Conservation (phyloP, 345 rosid species). For the Sonneratia caseolaris region DNA sequence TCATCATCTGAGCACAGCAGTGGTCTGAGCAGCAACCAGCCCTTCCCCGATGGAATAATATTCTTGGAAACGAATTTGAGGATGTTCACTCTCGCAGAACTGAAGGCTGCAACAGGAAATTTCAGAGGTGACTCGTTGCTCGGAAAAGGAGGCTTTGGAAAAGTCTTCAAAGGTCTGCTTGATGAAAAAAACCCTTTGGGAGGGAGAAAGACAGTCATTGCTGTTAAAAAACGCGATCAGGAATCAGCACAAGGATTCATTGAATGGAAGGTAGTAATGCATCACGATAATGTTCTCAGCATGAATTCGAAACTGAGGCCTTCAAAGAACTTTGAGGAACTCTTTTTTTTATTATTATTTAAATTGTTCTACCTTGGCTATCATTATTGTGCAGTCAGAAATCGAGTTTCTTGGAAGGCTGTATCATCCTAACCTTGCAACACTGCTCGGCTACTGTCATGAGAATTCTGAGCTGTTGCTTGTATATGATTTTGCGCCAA, state of each 20-base stretch:
- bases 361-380: neutral
- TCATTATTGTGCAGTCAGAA: slow-evolving; percentile 4
- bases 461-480: slow-evolving; percentile 6
- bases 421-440: slow-evolving; percentile 7
- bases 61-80: neutral
- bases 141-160: slow-evolving; percentile 11
- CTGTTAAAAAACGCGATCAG: neutral
- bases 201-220: slow-evolving; percentile 2
- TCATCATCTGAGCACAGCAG: neutral
- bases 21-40: neutral
- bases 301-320: neutral
- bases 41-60: neutral
- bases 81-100: slow-evolving; percentile 3
- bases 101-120: slow-evolving; percentile 4
- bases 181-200: slow-evolving; percentile 1
- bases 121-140: slow-evolving; percentile 3
- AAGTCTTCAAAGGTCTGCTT: slow-evolving; percentile 5
- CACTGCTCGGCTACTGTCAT: slow-evolving; percentile 9
- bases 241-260: neutral
- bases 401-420: slow-evolving; percentile 7
- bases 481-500: slow-evolving; percentile 6
- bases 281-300: neutral
- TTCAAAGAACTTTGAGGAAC: neutral
- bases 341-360: neutral
- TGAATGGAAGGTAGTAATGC: slow-evolving; percentile 8